These are phyloP conservation scores for Fraxinus nigra DNA, from an alignment of 305 asterid species.

Conservation along the genomic window DNA sequence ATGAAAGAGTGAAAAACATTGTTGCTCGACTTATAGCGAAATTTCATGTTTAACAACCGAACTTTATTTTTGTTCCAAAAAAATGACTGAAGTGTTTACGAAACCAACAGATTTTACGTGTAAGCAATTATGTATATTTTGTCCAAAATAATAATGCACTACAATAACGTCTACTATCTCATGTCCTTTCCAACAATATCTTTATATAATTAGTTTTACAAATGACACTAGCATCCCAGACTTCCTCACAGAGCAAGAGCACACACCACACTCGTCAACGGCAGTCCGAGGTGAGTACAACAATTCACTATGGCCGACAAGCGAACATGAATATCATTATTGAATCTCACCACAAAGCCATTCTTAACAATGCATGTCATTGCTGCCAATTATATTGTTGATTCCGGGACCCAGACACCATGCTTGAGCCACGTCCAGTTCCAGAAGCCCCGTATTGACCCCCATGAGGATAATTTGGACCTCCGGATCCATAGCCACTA, in stretches of 20 bases:
- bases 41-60: not conserved
- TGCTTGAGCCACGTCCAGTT: slow-evolving; percentile 78
- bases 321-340: not conserved
- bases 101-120: not conserved
- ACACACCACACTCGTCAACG: not conserved
- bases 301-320: not conserved
- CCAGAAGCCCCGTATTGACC: slow-evolving; percentile 73
- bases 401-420: slow-evolving; percentile 63
- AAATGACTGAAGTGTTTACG: not conserved
- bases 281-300: not conserved
- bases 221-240: not conserved
- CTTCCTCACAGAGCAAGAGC: not conserved
- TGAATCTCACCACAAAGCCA: not conserved
- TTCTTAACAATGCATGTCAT: slow-evolving; percentile 24
- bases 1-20: not conserved
- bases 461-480: slow-evolving; percentile 72
- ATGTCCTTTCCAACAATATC: slow-evolving; percentile 8
- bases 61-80: not conserved
- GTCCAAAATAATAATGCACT: not conserved
- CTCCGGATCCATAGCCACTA: slow-evolving; percentile 48
- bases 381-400: slow-evolving; percentile 89
- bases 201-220: slow-evolving; percentile 1
- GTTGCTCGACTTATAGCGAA: not conserved
- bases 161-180: not conserved
- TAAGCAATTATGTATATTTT: not conserved